A percentile compares a stretch with the other conserved stretches of the same genome.
Conservation (phyloP, 208 protist species). For the Leishmania martiniquensis region DNA sequence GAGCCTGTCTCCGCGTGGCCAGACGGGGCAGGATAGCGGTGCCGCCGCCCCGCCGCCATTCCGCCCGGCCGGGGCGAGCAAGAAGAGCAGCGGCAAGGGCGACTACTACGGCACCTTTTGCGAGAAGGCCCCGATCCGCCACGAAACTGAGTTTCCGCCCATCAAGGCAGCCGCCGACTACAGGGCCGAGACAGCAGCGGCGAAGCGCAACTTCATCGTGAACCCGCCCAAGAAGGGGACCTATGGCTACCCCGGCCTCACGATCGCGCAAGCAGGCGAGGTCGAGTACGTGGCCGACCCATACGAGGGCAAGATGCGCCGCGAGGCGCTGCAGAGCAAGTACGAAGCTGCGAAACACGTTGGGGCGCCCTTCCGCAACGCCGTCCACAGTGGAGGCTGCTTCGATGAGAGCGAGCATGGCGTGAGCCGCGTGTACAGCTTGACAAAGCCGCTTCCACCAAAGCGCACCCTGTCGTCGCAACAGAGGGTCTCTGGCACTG, state of each 20-base stretch:
- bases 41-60: conserved; percentile 47
- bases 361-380: conserved; percentile 60
- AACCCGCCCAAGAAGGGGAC: conserved; percentile 91
- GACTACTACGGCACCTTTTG: conserved; percentile 91
- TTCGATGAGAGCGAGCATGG: conserved; percentile 83
- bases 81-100: conserved; percentile 86
- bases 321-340: conserved; percentile 44
- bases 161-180: conserved; percentile 35
- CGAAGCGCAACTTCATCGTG: conserved; percentile 73
- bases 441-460: conserved; percentile 75
- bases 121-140: conserved; percentile 65
- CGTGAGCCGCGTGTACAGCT: conserved; percentile 76
- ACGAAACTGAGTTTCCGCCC: conserved; percentile 85
- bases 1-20: conserved; percentile 1
- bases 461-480: conserved; percentile 34
- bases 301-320: conserved; percentile 45
- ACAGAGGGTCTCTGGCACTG: not conserved
- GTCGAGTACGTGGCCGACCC: conserved; percentile 86
- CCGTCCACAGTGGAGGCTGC: conserved; percentile 65
- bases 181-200: conserved; percentile 30
- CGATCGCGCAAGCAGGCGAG: conserved; percentile 77
- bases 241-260: conserved; percentile 85
- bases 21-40: not conserved
- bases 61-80: conserved; percentile 46
- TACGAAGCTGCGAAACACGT: conserved; percentile 21